These are phyloP conservation scores for Vitis cinerea DNA, from an alignment of 164 flowering plant genomes.

Conservation along the genomic window DNA sequence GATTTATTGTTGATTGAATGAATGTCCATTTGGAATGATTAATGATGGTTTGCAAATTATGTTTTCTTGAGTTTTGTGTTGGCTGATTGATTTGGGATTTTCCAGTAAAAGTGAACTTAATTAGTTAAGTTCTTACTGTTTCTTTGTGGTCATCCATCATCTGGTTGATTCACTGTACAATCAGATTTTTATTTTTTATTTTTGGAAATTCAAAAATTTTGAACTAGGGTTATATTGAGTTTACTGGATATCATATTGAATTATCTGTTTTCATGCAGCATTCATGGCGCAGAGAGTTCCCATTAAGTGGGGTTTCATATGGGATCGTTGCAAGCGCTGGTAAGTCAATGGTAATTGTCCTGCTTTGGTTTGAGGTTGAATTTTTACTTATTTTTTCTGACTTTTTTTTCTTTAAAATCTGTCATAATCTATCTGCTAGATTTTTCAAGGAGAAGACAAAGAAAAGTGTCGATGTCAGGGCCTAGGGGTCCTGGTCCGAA, in stretches of 20 bases:
- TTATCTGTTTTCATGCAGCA: conserved; percentile 26
- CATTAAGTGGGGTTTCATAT: conserved; percentile 28
- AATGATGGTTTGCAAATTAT: too few relatives aligned
- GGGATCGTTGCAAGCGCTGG: conserved; percentile 55
- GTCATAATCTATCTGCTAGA: conserved; percentile 32
- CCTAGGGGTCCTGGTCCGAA: conserved; percentile 50
- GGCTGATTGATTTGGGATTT: too few relatives aligned
- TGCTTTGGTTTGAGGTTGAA: not conserved
- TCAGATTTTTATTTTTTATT: not conserved
- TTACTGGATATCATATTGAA: not conserved
- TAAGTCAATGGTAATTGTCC: conserved; percentile 18
- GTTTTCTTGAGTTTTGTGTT: too few relatives aligned
- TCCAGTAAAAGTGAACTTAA: too few relatives aligned
- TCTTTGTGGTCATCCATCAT: too few relatives aligned
- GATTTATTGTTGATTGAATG: too few relatives aligned
- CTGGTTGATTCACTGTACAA: too few relatives aligned
- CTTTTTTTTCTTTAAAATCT: not conserved
- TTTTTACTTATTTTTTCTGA: not conserved
- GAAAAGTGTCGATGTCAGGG: conserved; percentile 47
- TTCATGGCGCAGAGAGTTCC: conserved; percentile 25
- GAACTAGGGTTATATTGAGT: too few relatives aligned
- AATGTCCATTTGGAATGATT: too few relatives aligned
- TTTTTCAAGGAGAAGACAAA: conserved; percentile 65
- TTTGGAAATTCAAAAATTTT: too few relatives aligned
- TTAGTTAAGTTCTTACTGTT: not conserved